phyloP scores from a whole-genome alignment of 768 basidiomycete species.

The Xerocomus spinulosus region DNA sequence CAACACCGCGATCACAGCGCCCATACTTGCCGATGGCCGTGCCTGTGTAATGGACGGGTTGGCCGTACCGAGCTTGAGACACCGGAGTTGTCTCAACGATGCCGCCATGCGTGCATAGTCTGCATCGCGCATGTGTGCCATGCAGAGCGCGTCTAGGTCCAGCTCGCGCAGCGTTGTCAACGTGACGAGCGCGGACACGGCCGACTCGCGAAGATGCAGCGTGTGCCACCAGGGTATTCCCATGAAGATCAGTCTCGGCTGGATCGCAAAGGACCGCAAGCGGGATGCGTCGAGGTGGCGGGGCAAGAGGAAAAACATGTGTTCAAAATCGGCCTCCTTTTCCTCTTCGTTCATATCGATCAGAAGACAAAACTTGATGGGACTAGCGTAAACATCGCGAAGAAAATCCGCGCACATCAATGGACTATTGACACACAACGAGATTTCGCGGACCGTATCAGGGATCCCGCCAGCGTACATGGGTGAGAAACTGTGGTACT shows the following conservation, averaged over 20 bases:
- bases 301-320: conserved; percentile 9
- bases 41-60: neutral
- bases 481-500: conserved; percentile 5
- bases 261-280: conserved; percentile 5
- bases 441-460: conserved; percentile 9
- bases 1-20: conserved; percentile 14
- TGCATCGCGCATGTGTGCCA: conserved; percentile 4
- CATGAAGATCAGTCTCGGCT: neutral
- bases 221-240: conserved; percentile 1
- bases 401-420: conserved; percentile 8
- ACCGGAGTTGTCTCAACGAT: conserved; percentile 7
- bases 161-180: conserved; percentile 14
- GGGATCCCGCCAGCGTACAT: conserved; percentile 11
- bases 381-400: conserved; percentile 9
- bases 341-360: conserved; percentile 7
- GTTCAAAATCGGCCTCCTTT: neutral
- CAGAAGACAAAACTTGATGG: conserved; percentile 3
- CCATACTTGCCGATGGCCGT: conserved; percentile 6
- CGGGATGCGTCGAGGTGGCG: conserved; percentile 10
- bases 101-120: conserved; percentile 11
- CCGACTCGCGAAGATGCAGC: neutral
- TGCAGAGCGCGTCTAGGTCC: conserved; percentile 15
- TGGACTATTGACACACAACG: conserved; percentile 5
- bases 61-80: conserved; percentile 15
- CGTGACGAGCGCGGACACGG: conserved; percentile 6